Base-by-base conservation (phyloP, 2,329 filamentous ascomycete genomes). In the Nothophoma quercina region DNA sequence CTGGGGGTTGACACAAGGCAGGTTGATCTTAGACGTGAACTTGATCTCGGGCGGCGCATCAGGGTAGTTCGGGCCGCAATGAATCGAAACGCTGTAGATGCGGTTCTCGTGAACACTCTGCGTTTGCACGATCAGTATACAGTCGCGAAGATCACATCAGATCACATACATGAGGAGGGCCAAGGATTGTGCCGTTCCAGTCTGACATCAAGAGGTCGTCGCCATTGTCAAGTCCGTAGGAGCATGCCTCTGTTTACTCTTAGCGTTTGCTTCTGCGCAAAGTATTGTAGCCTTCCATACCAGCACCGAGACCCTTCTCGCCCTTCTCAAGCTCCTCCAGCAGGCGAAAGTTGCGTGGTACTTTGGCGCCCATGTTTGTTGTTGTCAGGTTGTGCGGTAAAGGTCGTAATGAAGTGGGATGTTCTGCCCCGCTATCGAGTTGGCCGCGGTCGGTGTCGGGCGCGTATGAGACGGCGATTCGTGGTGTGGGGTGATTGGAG, bases 301-400 rank as follows among this genome's bases (percentile, higher is more conserved):
- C 91, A 75, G 93, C 92, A 71, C 95, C 93, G 59, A 95, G 84
- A 57, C 95, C 95, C 79, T 99, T 99, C 81, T 99, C 95, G 71
- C 95, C 95, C 81, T 98, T 98, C 81, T 99, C 95, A 16, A 99
- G 84, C 86, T 99, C 95, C 77, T 97, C 95, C 51, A 99, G 83
- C 63, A 99, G 85, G 72, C 93, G 88, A 76, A 99, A 99, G 81
- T 98, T 98, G 75, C 95, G 86, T 57, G 95, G 95, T 51, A 99
- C 85, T 77, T 96, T 91, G 53, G 89, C 87, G 51, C 80, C 75
- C 84, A 87, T 87, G 43, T 48, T 66, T 51, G 53, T 41, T 48
- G 53, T 42, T 32, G 59, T 52, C 23, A 38, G 32, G 28, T 53
- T 32, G 44, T 48, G 43, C 26, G 41, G 41, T 48, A 22, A 35